phyloP scores from a whole-genome alignment of 2,329 filamentous ascomycete genomes.

The Trichoderma koningii region DNA sequence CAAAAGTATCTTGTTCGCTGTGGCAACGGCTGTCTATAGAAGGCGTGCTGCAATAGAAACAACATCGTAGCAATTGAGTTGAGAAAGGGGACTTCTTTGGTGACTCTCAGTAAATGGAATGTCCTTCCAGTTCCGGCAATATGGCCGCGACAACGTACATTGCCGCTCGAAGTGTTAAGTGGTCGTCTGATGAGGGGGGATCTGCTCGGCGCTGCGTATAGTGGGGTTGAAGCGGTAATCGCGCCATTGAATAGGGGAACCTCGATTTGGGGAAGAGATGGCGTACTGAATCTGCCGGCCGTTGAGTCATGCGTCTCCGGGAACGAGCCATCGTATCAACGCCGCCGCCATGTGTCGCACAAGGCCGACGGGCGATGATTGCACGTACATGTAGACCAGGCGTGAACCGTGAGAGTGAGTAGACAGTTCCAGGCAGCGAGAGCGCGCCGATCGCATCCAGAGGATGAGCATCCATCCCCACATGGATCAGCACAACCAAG shows the following conservation, averaged over 20 bases:
- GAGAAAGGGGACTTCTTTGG: conserved; percentile 6
- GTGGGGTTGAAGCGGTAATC: conserved; percentile 9
- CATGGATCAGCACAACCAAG: conserved; percentile 9
- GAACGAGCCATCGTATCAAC: conserved; percentile 9
- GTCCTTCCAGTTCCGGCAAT: conserved; percentile 21
- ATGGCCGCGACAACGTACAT: not conserved
- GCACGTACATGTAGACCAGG: not conserved
- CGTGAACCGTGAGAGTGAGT: not conserved
- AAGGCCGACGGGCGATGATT: conserved; percentile 5
- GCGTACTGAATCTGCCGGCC: conserved; percentile 3
- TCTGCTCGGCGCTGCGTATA: conserved; percentile 25
- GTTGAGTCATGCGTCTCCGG: conserved; percentile 14
- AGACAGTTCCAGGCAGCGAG: not conserved
- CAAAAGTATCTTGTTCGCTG: not conserved
- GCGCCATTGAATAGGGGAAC: conserved; percentile 19
- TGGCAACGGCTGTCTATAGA: conserved; percentile 22
- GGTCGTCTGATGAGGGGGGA: conserved; percentile 18
- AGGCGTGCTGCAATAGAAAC: conserved; percentile 2
- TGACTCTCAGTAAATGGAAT: not conserved
- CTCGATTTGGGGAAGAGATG: not conserved
- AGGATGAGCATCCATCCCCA: not conserved
- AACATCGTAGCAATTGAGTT: conserved; percentile 8
- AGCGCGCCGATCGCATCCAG: not conserved
- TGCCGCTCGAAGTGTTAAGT: conserved; percentile 8
- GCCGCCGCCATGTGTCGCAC: conserved; percentile 26